Percentiles rank a stretch among this genome's conserved stretches.
These are phyloP conservation scores for Chrysoporthe deuterocubensis DNA, from an alignment of 2,329 filamentous ascomycete species.

Conservation along the genomic window DNA sequence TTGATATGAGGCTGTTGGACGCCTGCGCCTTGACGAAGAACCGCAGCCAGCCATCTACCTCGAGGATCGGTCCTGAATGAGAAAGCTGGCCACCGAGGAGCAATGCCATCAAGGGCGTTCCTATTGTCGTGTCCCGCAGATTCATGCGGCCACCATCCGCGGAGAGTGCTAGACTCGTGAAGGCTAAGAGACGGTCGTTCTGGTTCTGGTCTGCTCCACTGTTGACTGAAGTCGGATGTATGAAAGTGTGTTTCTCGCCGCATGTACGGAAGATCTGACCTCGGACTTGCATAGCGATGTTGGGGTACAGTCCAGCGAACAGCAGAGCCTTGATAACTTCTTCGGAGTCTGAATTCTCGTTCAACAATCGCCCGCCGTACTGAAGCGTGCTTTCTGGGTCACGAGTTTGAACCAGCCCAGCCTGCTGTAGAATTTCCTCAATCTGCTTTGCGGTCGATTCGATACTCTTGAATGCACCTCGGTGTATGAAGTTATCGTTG, in stretches of 20 bases:
- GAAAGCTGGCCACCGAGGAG: slow-evolving; percentile 15
- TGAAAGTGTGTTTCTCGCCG: neutral
- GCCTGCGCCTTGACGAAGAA: neutral
- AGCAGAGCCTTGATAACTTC: slow-evolving; percentile 51
- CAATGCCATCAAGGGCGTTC: slow-evolving; percentile 10
- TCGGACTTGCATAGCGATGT: slow-evolving; percentile 40
- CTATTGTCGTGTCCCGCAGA: slow-evolving; percentile 10
- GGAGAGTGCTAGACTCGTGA: slow-evolving; percentile 13
- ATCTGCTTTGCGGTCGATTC: slow-evolving; percentile 43
- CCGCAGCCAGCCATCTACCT: slow-evolving; percentile 21
- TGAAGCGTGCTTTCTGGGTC: neutral
- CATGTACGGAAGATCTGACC: neutral
- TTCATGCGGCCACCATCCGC: neutral
- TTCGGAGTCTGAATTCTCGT: slow-evolving; percentile 47
- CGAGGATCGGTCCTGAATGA: neutral
- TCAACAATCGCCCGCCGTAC: slow-evolving; percentile 42
- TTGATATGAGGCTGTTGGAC: neutral
- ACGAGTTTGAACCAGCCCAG: slow-evolving; percentile 37
- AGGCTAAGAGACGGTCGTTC: neutral
- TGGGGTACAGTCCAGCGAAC: slow-evolving; percentile 48
- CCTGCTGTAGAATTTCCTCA: slow-evolving; percentile 40
- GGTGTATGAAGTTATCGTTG: slow-evolving; percentile 28
- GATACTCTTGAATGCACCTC: slow-evolving; percentile 41
- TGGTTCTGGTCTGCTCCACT: too few relatives aligned
- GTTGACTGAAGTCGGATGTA: slow-evolving; percentile 19